Conservation (phyloP, 805 yeast genomes). For the Pichia rugopelliculosa region DNA sequence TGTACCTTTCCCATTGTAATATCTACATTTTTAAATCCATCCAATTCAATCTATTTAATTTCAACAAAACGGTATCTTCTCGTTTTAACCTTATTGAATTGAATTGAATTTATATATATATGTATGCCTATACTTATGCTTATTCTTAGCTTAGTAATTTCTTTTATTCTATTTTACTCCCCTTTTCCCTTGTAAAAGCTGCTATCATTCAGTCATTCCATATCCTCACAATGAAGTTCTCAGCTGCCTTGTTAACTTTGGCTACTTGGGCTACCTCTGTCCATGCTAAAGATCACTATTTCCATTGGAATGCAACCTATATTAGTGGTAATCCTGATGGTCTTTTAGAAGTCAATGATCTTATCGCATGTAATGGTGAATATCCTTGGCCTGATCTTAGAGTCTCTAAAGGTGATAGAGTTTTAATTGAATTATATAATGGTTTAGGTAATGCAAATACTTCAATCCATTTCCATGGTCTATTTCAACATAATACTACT, state of each 20-base stretch:
- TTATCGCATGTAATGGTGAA: conserved; percentile 44
- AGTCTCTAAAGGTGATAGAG: conserved; percentile 73
- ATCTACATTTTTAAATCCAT: too few species aligned
- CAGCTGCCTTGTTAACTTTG: background rate
- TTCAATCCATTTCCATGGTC: conserved; percentile 87
- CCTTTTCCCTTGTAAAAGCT: background rate
- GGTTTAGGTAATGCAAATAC: conserved; percentile 65
- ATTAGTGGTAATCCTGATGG: conserved; percentile 57
- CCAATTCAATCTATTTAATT: too few species aligned
- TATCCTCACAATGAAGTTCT: conserved; percentile 1
- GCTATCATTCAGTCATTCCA: too few species aligned
- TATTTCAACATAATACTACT: conserved; percentile 68
- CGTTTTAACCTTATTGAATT: too few species aligned
- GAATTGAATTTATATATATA: too few species aligned
- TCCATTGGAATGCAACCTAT: conserved; percentile 61
- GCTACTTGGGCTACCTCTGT: conserved; percentile 3
- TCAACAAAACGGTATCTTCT: too few species aligned
- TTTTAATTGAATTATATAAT: conserved; percentile 66
- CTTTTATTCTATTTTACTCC: background rate
- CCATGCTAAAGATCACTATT: conserved; percentile 41
- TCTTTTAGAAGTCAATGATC: conserved; percentile 30
- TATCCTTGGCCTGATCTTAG: conserved; percentile 85
- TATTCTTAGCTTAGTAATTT: background rate
- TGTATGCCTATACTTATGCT: background rate
- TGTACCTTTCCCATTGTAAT: too few species aligned